Percentiles rank a stretch among this genome's conserved stretches.
Evolutionary conservation across 2,329 filamentous ascomycete genomes (phyloP).

Genomic region (Juglanconis oblonga): DNA sequence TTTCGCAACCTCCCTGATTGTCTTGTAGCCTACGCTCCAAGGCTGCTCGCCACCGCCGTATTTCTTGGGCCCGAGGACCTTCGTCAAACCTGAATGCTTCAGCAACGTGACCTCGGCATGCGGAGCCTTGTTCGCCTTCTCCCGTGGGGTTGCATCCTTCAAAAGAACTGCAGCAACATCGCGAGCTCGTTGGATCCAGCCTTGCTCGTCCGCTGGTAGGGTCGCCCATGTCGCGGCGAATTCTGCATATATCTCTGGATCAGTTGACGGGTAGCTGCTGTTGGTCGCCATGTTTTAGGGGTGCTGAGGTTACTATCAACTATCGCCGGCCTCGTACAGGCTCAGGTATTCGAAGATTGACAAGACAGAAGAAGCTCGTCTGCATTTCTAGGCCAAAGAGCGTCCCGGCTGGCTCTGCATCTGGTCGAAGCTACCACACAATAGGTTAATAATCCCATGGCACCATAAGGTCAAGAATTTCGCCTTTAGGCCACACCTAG

Average conservation of each 20-base stretch:
- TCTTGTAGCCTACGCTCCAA: constrained; percentile 52
- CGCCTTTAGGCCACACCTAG: background rate
- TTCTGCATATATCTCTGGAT: constrained; percentile 36
- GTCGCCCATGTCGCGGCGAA: constrained; percentile 34
- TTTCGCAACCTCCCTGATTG: constrained; percentile 61
- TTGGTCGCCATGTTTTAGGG: background rate
- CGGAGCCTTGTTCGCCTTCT: constrained; percentile 38
- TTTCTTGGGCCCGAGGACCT: constrained; percentile 35
- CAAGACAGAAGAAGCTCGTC: background rate
- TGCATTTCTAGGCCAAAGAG: background rate
- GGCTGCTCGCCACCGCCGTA: constrained; percentile 43
- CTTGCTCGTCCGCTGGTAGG: constrained; percentile 28
- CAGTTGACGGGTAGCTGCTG: constrained; percentile 21
- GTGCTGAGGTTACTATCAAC: background rate
- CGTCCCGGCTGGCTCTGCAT: background rate
- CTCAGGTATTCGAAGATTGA: background rate
- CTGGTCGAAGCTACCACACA: background rate
- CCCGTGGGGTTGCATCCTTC: constrained; percentile 31
- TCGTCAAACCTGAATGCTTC: constrained; percentile 39
- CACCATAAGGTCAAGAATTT: background rate
- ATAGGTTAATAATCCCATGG: background rate
- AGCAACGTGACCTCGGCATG: constrained; percentile 37
- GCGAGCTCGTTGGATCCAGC: constrained; percentile 37
- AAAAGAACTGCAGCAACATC: constrained; percentile 36
- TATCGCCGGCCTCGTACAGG: background rate